phyloP scores from a whole-genome alignment of 2,329 filamentous ascomycete species.

The Chaetomium sp. region DNA sequence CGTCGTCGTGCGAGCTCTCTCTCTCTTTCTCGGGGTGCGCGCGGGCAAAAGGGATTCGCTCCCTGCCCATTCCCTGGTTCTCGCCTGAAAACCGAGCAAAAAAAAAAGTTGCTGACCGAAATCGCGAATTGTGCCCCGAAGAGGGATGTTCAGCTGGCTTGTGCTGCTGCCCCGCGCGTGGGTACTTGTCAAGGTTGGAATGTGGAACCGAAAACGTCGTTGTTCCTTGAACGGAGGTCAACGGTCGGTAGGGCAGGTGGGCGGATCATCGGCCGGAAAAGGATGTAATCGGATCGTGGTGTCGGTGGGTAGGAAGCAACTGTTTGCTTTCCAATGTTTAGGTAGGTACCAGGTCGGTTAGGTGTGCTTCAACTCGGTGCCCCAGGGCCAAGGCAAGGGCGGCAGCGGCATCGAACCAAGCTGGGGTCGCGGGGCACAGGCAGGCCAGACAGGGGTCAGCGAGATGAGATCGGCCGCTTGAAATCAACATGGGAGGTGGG shows the following conservation, averaged over 20 bases:
- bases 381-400: constrained; percentile 5
- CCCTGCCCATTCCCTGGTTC: constrained; percentile 23
- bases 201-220: constrained; percentile 22
- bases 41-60: constrained; percentile 5
- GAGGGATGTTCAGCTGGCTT: constrained; percentile 22
- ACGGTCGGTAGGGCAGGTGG: background rate
- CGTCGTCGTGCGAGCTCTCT: background rate
- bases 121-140: constrained; percentile 5
- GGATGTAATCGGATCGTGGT: background rate
- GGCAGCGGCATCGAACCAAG: background rate
- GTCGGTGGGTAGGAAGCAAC: constrained; percentile 6
- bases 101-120: constrained; percentile 10
- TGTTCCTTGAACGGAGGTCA: constrained; percentile 3
- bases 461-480: constrained; percentile 11
- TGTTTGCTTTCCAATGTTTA: background rate
- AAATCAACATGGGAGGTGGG: background rate
- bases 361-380: constrained; percentile 9
- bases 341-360: too few relatives aligned
- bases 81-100: background rate
- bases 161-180: constrained; percentile 24
- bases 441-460: background rate
- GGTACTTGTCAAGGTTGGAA: constrained; percentile 8
- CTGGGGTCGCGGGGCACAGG: constrained; percentile 1
- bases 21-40: background rate
- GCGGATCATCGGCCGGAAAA: constrained; percentile 18